These are phyloP conservation scores for Epichloe brachyelytri DNA, from an alignment of 2,329 filamentous ascomycete species.

Conservation along the genomic window DNA sequence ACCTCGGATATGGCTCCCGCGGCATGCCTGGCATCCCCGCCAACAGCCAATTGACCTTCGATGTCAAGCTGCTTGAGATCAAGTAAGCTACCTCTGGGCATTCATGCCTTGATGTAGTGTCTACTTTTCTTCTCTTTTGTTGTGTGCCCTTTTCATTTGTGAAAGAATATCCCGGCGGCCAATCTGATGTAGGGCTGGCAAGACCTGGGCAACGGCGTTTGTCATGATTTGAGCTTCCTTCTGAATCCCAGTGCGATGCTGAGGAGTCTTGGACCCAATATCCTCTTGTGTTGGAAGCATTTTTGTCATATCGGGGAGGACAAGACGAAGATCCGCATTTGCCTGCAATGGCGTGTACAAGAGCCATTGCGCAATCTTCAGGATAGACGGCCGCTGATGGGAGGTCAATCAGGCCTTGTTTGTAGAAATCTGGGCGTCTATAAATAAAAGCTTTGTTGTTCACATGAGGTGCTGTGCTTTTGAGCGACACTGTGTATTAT, in stretches of 20 bases:
- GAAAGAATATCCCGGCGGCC: slow-evolving; percentile 4
- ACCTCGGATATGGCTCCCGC: slow-evolving; percentile 82
- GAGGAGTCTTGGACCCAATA: slow-evolving; percentile 35
- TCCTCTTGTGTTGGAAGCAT: slow-evolving; percentile 6
- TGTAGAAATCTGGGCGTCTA: slow-evolving; percentile 2
- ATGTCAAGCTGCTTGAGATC: slow-evolving; percentile 75
- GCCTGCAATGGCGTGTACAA: slow-evolving; percentile 2
- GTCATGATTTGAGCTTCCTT: slow-evolving; percentile 3
- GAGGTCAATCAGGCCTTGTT: not conserved
- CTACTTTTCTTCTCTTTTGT: not conserved
- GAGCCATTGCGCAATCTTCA: not conserved
- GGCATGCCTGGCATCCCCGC: slow-evolving; percentile 70
- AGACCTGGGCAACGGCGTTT: slow-evolving; percentile 8
- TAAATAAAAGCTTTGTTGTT: slow-evolving; percentile 7
- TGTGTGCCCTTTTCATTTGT: not conserved
- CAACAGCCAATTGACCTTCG: slow-evolving; percentile 87
- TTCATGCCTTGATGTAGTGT: not conserved
- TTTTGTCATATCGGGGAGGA: slow-evolving; percentile 3
- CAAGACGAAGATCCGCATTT: slow-evolving; percentile 2
- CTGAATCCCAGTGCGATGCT: slow-evolving; percentile 15
- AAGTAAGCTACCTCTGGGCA: slow-evolving; percentile 41
- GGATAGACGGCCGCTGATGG: slow-evolving; percentile 2
- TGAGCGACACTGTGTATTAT: not conserved
- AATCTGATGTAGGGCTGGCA: slow-evolving; percentile 1
- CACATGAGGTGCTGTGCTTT: not conserved